Conservation (phyloP, 768 basidiomycete genomes). For the Solioccasus polychromus region DNA sequence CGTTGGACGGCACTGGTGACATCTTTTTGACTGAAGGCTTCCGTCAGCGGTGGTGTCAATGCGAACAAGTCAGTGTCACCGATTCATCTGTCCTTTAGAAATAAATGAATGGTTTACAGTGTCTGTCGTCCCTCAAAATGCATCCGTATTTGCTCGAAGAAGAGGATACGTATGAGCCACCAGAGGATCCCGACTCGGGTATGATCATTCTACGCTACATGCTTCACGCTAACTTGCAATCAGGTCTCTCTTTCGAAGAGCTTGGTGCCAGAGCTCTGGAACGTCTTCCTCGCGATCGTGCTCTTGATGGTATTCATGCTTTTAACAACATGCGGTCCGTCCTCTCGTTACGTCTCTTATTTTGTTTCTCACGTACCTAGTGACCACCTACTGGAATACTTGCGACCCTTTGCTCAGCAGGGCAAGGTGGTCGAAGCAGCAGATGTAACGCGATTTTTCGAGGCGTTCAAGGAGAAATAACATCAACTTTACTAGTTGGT, state of each 20-base stretch:
- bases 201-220: not conserved
- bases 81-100: not conserved
- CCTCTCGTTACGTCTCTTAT: not conserved
- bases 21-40: slow-evolving; percentile 74
- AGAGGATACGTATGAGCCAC: slow-evolving; percentile 83
- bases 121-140: slow-evolving; percentile 50
- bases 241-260: slow-evolving; percentile 78
- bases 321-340: slow-evolving; percentile 81
- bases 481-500: slow-evolving; percentile 1
- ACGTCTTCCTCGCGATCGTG: slow-evolving; percentile 72
- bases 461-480: slow-evolving; percentile 40
- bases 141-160: slow-evolving; percentile 66
- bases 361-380: slow-evolving; percentile 33
- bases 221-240: not conserved
- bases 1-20: slow-evolving; percentile 58
- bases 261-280: slow-evolving; percentile 77
- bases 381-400: slow-evolving; percentile 66
- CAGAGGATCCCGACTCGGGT: slow-evolving; percentile 85
- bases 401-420: slow-evolving; percentile 76
- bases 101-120: slow-evolving; percentile 40
- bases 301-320: slow-evolving; percentile 80
- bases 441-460: slow-evolving; percentile 71
- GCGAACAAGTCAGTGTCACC: slow-evolving; percentile 45
- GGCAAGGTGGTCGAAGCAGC: slow-evolving; percentile 71
- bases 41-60: slow-evolving; percentile 78